These are phyloP conservation scores for Neonectria neomacrospora DNA, from an alignment of 2,329 filamentous ascomycete species.

Conservation along the genomic window DNA sequence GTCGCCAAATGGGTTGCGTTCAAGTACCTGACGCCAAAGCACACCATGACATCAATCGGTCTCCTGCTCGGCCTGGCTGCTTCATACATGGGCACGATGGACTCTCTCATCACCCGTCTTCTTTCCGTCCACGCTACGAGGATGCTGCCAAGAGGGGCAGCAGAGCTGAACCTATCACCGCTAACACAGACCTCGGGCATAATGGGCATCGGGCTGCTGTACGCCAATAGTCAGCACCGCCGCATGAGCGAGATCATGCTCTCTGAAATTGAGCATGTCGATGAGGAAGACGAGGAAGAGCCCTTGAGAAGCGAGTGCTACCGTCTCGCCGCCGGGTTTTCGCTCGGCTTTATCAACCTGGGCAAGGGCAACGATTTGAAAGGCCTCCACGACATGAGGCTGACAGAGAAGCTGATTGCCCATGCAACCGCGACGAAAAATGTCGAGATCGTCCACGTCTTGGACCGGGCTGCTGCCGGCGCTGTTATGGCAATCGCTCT, in stretches of 20 bases:
- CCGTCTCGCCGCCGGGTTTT: conserved; percentile 90
- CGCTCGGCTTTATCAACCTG: conserved; percentile 93
- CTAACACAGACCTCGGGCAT: conserved; percentile 95
- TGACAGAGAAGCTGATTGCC: conserved; percentile 87
- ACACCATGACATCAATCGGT: conserved; percentile 98
- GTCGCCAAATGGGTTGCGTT: conserved; percentile 99
- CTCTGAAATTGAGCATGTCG: conserved; percentile 92
- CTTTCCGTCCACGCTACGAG: conserved; percentile 95
- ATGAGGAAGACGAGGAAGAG: conserved; percentile 83
- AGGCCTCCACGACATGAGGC: conserved; percentile 91
- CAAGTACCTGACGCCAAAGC: conserved; percentile 98
- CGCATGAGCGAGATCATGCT: conserved; percentile 99
- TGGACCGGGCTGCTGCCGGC: conserved; percentile 93
- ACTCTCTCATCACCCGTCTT: conserved; percentile 90
- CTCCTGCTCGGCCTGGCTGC: conserved; percentile 91
- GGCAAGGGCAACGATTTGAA: conserved; percentile 89
- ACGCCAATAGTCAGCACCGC: conserved; percentile 94
- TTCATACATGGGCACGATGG: conserved; percentile 97
- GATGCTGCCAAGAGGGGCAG: conserved; percentile 91
- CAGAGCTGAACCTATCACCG: conserved; percentile 92
- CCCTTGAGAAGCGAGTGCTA: conserved; percentile 94
- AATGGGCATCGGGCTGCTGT: conserved; percentile 95
- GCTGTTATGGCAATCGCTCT: conserved; percentile 90
- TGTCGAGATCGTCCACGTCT: conserved; percentile 89
- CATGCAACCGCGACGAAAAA: conserved; percentile 91